Percentiles rank a stretch among this genome's conserved stretches.
These are phyloP conservation scores for Arxiozyma telluris DNA, from an alignment of 1,139 yeast genomes.

Conservation along the genomic window DNA sequence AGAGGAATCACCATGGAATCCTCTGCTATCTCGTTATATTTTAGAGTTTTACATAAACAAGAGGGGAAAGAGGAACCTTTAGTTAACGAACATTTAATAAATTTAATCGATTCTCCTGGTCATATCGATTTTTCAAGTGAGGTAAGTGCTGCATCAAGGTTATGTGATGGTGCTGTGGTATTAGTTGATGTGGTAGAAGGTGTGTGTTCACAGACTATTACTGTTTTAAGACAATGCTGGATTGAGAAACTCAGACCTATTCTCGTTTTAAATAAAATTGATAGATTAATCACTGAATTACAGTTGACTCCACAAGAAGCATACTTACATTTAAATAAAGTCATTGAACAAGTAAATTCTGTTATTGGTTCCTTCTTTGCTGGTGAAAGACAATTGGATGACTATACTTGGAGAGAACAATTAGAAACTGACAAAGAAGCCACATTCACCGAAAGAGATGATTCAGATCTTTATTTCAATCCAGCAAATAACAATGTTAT, in stretches of 20 bases:
- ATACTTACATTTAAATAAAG: conserved; percentile 62
- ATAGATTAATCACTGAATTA: conserved; percentile 74
- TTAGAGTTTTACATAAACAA: conserved; percentile 50
- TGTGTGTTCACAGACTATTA: conserved; percentile 92
- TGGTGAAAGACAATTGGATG: conserved; percentile 90
- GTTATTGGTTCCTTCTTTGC: conserved; percentile 90
- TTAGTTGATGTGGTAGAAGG: conserved; percentile 97
- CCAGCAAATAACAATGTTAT: conserved; percentile 89
- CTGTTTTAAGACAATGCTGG: conserved; percentile 94
- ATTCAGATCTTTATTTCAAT: conserved; percentile 76
- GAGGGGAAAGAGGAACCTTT: conserved; percentile 36
- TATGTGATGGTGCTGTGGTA: conserved; percentile 95
- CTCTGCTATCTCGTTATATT: conserved; percentile 82
- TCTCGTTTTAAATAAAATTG: conserved; percentile 87
- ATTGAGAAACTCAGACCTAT: conserved; percentile 81
- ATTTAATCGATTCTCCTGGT: conserved; percentile 95
- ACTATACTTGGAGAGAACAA: conserved; percentile 69
- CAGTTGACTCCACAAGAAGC: conserved; percentile 81
- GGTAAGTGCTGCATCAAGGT: conserved; percentile 87
- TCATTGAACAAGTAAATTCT: conserved; percentile 89
- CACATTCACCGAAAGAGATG: conserved; percentile 67
- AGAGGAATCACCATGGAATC: conserved; percentile 98
- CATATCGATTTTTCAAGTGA: conserved; percentile 96
- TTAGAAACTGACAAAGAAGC: conserved; percentile 41
- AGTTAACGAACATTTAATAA: conserved; percentile 72